Percentiles rank a stretch among this genome's conserved stretches.
These are phyloP conservation scores for Daldinia bambusicola DNA, from an alignment of 495 filamentous ascomycete genomes.

Conservation along the genomic window DNA sequence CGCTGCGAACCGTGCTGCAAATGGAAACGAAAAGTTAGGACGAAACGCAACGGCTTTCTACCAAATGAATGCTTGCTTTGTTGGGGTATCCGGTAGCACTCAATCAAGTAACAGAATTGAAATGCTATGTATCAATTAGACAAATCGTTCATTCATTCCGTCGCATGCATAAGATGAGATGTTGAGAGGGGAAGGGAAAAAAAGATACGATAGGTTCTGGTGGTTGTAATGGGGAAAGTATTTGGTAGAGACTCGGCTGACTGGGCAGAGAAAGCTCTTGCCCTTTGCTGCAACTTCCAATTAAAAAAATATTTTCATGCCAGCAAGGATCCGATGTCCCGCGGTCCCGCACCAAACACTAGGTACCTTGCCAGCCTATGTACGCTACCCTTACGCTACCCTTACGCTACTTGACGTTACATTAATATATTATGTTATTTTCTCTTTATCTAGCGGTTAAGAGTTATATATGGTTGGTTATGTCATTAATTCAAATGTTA, in stretches of 20 bases:
- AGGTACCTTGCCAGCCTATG: no score
- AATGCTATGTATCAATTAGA: constrained; percentile 19
- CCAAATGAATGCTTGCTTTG: constrained; percentile 18
- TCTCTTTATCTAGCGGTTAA: constrained; percentile 35
- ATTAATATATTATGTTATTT: no score
- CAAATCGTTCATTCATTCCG: constrained; percentile 32
- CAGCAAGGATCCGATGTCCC: constrained; percentile 6
- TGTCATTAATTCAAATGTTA: constrained; percentile 6
- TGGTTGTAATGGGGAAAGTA: constrained; percentile 4
- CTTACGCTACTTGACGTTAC: no score
- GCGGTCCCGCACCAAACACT: constrained; percentile 11
- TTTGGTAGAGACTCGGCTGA: background rate
- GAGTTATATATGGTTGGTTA: constrained; percentile 21
- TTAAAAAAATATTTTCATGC: constrained; percentile 32
- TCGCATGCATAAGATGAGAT: constrained; percentile 41
- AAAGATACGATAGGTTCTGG: constrained; percentile 42
- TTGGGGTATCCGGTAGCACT: constrained; percentile 24
- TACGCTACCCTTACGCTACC: no score
- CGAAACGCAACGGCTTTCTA: constrained; percentile 10
- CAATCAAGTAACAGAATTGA: constrained; percentile 42
- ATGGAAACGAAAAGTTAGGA: background rate
- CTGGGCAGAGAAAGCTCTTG: constrained; percentile 2
- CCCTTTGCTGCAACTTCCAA: constrained; percentile 16
- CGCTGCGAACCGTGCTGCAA: background rate
- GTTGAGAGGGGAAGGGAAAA: constrained; percentile 20